Conservation (phyloP, 352 stramenopile genomes). For the Globisporangium heterothallicum region DNA sequence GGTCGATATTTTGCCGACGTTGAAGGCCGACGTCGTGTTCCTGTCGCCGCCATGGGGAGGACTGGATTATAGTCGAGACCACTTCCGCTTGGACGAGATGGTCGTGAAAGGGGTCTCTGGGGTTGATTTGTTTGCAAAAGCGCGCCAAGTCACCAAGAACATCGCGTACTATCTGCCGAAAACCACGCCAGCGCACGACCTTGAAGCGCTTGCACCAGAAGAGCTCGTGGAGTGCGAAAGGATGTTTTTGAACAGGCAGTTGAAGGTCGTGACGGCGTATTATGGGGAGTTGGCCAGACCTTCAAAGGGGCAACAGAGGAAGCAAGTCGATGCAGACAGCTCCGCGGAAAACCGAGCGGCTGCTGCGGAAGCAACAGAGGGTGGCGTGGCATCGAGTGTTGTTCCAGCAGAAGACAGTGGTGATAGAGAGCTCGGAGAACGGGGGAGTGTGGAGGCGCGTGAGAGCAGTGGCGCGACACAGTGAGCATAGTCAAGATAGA, state of each 20-base stretch:
- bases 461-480: too few relatives aligned
- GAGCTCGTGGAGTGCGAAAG: constrained; percentile 71
- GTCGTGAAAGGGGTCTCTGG: constrained; percentile 52
- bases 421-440: background rate
- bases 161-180: constrained; percentile 82
- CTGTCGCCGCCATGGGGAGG: constrained; percentile 90
- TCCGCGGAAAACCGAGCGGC: background rate
- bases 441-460: background rate
- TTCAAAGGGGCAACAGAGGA: background rate
- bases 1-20: constrained; percentile 61
- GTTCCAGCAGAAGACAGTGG: background rate
- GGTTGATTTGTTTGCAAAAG: constrained; percentile 55
- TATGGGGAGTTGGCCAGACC: constrained; percentile 51
- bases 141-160: constrained; percentile 54
- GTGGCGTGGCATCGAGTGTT: background rate
- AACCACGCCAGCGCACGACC: constrained; percentile 43
- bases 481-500: background rate
- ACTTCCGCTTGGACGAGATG: constrained; percentile 65
- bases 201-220: constrained; percentile 41
- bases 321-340: too few relatives aligned
- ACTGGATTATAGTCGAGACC: constrained; percentile 60
- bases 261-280: constrained; percentile 81
- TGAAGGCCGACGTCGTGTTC: constrained; percentile 87
- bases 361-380: background rate
- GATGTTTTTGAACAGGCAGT: constrained; percentile 72